Evolutionary conservation across 208 protist genomes (phyloP), one percentile per base, ranked within the genome.

Genomic region (Leishmania arabica): DNA sequence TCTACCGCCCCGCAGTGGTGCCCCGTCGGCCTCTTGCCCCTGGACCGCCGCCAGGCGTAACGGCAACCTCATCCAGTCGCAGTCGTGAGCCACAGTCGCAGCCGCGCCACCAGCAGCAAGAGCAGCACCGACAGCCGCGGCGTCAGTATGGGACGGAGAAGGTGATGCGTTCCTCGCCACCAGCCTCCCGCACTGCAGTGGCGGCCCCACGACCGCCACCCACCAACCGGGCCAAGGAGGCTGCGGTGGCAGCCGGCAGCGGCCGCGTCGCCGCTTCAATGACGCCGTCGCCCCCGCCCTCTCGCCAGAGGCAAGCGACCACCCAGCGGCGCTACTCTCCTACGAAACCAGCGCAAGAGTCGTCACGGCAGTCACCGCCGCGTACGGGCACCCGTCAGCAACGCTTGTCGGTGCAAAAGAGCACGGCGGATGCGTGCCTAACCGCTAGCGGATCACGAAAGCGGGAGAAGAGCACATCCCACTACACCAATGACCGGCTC

Each of bases 1-100:
- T 73, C 51, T 82, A 75, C 72, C 79, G 62, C 37, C 74, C 51
- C 70, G 73, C 84, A 60, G 84, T 62, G 49, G 19, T 71, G 3
- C 56, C 73, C 0, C 69, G 77, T 34, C 75, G 77, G 3, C 62
- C 76, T 54, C 75, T 78, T 27, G 75, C 45, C 27, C 40, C 75
- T 53, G n/a, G 24, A 42, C 49, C 40, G 75, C 58, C 75, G 6
- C 31, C 47, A 60, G 17, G 47, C 21, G 71, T 53, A 8, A 15
- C 31, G 47, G 34, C 53, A 4, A 15, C 76, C 47, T 53, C 40
- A 1, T 51, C 60, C 75, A 70, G 24, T 15, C 75, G 75, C 27
- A 62, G 31, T 15, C 49, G 71, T 60, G 51, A 9, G 31, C 49
- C 49, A 0, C 70, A 56, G 21, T 31, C 27, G 5, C 71, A 65